A percentile compares a stretch with the other conserved stretches of the same genome.
Evolutionary conservation across 257 asterid species (phyloP).

Genomic region (Penstemon eatonii): DNA sequence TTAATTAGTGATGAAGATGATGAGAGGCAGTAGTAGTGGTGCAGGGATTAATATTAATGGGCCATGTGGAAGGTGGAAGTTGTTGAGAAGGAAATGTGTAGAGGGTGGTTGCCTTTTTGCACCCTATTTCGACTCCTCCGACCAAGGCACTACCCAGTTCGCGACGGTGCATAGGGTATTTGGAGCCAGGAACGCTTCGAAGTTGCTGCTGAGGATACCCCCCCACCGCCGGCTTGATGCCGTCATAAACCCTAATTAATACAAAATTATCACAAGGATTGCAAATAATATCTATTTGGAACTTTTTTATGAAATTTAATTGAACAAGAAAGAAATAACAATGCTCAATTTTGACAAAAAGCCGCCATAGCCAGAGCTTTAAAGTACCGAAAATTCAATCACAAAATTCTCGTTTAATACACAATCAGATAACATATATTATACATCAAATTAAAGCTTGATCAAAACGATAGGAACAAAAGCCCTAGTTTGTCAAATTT

Average conservation of each 20-base stretch:
- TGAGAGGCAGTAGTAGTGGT: conserved; percentile 22
- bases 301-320: too few species aligned
- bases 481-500: too few species aligned
- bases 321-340: too few species aligned
- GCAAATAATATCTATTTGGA: too few species aligned
- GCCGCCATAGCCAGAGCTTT: too few species aligned
- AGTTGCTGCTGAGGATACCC: conserved; percentile 51
- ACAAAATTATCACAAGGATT: too few species aligned
- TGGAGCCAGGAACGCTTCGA: conserved; percentile 74
- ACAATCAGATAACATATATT: too few species aligned
- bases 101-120: conserved; percentile 55
- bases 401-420: too few species aligned
- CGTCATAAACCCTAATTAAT: conserved; percentile 13
- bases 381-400: too few species aligned
- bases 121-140: conserved; percentile 57
- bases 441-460: too few species aligned
- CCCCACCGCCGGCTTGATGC: conserved; percentile 65
- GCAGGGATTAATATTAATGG: conserved; percentile 22
- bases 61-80: conserved; percentile 79
- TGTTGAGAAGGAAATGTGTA: conserved; percentile 60
- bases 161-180: conserved; percentile 73
- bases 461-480: too few species aligned
- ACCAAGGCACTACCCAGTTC: conserved; percentile 64
- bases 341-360: too few species aligned
- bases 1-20: background rate